Percentiles rank a stretch among this genome's conserved stretches.
Evolutionary conservation across 257 asterid species (phyloP).

Genomic region (Oldenlandia corymbosa): DNA sequence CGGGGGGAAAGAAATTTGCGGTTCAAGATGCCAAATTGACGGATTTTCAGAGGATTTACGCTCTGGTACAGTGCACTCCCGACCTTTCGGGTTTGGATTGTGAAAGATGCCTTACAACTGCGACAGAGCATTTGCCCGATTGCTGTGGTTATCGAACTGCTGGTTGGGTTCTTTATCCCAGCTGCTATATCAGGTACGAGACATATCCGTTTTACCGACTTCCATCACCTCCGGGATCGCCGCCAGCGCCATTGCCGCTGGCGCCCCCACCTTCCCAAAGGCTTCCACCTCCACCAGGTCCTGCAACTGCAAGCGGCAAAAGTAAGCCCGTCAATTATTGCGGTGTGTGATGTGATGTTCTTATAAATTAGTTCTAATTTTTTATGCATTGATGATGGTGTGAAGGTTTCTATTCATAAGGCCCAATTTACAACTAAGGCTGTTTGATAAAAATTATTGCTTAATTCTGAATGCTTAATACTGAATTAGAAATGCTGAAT

Average conservation of each 20-base stretch:
- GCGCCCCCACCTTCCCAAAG: not conserved
- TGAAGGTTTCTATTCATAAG: too few relatives aligned
- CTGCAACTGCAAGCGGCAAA: not conserved
- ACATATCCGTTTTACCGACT: not conserved
- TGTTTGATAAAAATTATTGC: too few relatives aligned
- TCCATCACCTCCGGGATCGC: not conserved
- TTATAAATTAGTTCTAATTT: too few relatives aligned
- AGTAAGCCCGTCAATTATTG: too few relatives aligned
- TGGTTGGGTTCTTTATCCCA: slow-evolving; percentile 11
- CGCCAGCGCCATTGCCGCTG: not conserved
- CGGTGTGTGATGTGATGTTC: too few relatives aligned
- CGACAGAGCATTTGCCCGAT: not conserved
- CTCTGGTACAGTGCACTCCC: slow-evolving; percentile 15
- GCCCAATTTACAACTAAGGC: too few relatives aligned
- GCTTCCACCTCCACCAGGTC: not conserved
- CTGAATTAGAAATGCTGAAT: too few relatives aligned
- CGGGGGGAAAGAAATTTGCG: slow-evolving; percentile 9
- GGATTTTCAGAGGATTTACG: not conserved
- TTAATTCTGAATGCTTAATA: too few relatives aligned
- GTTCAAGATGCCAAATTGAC: not conserved
- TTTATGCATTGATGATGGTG: too few relatives aligned
- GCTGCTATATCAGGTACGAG: slow-evolving; percentile 23
- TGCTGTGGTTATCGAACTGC: not conserved
- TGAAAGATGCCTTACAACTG: not conserved
- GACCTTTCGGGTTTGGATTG: not conserved